Evolutionary conservation across 2,329 filamentous ascomycete genomes (phyloP).

Genomic region (Sporothrix brasiliensis): DNA sequence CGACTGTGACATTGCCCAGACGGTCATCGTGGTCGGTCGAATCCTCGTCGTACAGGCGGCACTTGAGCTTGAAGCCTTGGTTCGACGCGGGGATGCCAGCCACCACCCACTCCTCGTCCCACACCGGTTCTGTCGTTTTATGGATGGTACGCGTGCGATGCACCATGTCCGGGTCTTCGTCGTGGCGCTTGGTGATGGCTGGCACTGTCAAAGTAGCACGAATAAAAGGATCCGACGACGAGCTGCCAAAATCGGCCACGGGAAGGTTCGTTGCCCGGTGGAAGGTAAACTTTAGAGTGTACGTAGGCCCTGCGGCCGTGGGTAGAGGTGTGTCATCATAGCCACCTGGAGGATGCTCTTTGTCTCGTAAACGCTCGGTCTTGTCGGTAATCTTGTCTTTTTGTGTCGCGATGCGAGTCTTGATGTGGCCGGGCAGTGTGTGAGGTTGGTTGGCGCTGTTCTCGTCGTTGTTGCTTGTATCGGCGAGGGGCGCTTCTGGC

Average conservation of each 20-base stretch:
- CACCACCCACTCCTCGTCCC: slow-evolving; percentile 86
- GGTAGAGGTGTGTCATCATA: slow-evolving; percentile 67
- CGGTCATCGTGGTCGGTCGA: slow-evolving; percentile 82
- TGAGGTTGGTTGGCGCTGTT: background rate
- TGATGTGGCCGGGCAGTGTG: slow-evolving; percentile 9
- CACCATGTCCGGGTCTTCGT: slow-evolving; percentile 76
- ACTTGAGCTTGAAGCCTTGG: slow-evolving; percentile 76
- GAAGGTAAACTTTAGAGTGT: slow-evolving; percentile 82
- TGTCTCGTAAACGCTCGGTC: slow-evolving; percentile 5
- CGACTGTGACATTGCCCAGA: slow-evolving; percentile 80
- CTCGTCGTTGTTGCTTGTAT: background rate
- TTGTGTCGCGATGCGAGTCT: slow-evolving; percentile 7
- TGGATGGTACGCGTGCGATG: slow-evolving; percentile 77
- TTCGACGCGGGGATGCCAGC: slow-evolving; percentile 71
- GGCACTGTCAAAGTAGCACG: slow-evolving; percentile 70
- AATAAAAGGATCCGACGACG: slow-evolving; percentile 83
- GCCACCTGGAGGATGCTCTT: slow-evolving; percentile 33
- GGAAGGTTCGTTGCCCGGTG: slow-evolving; percentile 80
- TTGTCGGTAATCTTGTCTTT: slow-evolving; percentile 21
- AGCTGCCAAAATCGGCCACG: slow-evolving; percentile 73
- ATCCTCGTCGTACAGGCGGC: slow-evolving; percentile 88
- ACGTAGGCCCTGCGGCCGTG: slow-evolving; percentile 64
- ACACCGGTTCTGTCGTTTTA: slow-evolving; percentile 71
- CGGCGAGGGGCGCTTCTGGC: background rate
- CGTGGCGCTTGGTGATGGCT: slow-evolving; percentile 72